Base-by-base conservation (phyloP, 208 protist genomes). In the Trypanosoma brucei region DNA sequence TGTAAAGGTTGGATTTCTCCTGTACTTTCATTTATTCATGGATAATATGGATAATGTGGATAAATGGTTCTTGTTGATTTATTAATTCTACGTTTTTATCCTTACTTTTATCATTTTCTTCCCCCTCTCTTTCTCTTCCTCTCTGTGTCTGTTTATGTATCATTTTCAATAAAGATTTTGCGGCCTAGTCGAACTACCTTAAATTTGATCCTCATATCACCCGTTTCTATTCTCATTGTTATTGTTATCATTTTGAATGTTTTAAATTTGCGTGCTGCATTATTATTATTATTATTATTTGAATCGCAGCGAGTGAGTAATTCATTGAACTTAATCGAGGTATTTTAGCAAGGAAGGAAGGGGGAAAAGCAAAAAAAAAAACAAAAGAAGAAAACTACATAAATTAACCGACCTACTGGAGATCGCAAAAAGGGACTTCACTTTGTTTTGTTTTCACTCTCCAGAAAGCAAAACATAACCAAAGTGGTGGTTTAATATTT, bases 241-340 rank as follows among this genome's bases (percentile, higher is more conserved):
- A 48, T 48, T 48, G 44, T 48, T 48, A 48, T 48, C 44, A 48
- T 48, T 48, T n/a, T 14, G 14, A n/a, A n/a, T 8, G 44, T 48
- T 14, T 48, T 48, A 48, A n/a, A 14, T 14, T 14, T 48, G 14
- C 44, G 44, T 48, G 44, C 44, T 14, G 9, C 44, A n/a, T 8
- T 0, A 8, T 14, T 14, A n/a, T 48, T 8, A 8, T 48, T 48
- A n/a, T 48, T 48, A 8, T 48, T 48, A 48, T 8, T 8, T 8
- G 44, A 14, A 48, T n/a, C 9, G 14, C 14, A 8, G 14, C 8
- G 9, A 48, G 44, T 48, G 14, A 48, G 14, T 8, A n/a, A n/a
- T 14, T 48, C 44, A 48, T n/a, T 8, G 14, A 48, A 48, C 9
- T 48, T 48, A n/a, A 8, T 8, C 44, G 9, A 14, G 14, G 44